Percentiles rank a stretch among this genome's conserved stretches.
Evolutionary conservation across 129 eudicot species (phyloP).

Genomic region (Kitagawia praeruptora): DNA sequence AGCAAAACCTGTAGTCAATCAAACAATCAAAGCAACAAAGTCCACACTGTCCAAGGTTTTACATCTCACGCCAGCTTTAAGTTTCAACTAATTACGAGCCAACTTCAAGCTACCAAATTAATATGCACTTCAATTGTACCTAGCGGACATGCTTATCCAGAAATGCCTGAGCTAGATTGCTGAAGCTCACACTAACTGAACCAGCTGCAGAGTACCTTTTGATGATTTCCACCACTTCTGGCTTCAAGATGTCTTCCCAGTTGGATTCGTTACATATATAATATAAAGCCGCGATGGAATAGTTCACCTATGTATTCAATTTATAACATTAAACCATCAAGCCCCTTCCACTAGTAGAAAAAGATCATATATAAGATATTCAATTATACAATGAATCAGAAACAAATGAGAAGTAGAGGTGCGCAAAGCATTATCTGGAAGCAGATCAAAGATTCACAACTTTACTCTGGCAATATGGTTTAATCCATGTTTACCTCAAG

Average conservation of each 20-base stretch:
- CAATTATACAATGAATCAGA: neutral
- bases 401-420: too few relatives aligned
- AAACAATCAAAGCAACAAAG: neutral
- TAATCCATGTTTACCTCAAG: too few relatives aligned
- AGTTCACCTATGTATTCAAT: constrained; percentile 43
- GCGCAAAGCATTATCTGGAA: neutral
- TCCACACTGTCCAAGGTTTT: neutral
- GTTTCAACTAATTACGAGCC: neutral
- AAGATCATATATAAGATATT: neutral
- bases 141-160: constrained; percentile 53
- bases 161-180: constrained; percentile 73
- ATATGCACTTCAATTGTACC: neutral
- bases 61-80: neutral
- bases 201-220: constrained; percentile 64
- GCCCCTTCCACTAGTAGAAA: neutral
- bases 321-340: too few relatives aligned
- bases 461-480: too few relatives aligned
- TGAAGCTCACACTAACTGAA: constrained; percentile 47
- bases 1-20: neutral
- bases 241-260: constrained; percentile 48
- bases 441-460: neutral
- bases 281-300: constrained; percentile 70
- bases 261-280: constrained; percentile 57
- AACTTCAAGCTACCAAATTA: neutral
- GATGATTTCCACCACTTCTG: constrained; percentile 62